Evolutionary conservation across 2,329 filamentous ascomycete genomes (phyloP).

Genomic region (Colletotrichum orchidophilum): DNA sequence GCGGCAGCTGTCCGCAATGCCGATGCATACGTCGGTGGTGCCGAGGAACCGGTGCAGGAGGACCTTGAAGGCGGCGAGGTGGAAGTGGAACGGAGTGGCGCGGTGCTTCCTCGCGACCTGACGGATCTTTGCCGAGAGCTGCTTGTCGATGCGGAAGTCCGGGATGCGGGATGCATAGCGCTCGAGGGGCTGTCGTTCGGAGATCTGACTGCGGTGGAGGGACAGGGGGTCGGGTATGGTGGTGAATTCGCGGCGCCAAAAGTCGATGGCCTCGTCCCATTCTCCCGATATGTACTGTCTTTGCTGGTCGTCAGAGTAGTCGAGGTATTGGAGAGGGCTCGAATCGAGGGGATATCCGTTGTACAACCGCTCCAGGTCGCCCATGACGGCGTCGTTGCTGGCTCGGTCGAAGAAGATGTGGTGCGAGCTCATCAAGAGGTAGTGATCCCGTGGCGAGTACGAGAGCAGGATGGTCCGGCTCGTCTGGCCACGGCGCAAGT

Average conservation of each 20-base stretch:
- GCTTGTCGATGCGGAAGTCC: constrained; percentile 12
- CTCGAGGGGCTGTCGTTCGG: constrained; percentile 1
- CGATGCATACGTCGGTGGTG: constrained; percentile 53
- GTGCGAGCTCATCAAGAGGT: constrained; percentile 55
- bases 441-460: constrained; percentile 44
- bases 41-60: constrained; percentile 36
- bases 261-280: constrained; percentile 36
- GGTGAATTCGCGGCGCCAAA: constrained; percentile 33
- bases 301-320: constrained; percentile 47
- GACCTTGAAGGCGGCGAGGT: constrained; percentile 51
- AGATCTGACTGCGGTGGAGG: constrained; percentile 24
- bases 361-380: constrained; percentile 55
- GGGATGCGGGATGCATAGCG: constrained; percentile 2
- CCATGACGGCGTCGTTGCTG: constrained; percentile 53
- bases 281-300: constrained; percentile 37
- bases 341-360: constrained; percentile 36
- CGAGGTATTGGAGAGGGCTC: constrained; percentile 45
- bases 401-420: constrained; percentile 62
- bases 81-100: constrained; percentile 54
- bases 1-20: constrained; percentile 50
- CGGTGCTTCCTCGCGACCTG: constrained; percentile 14
- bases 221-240: constrained; percentile 31
- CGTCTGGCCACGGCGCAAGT: neutral
- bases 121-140: constrained; percentile 24
- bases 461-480: constrained; percentile 42